Conservation (phyloP, 2,329 filamentous ascomycete genomes). For the Sclerotinia nivalis region DNA sequence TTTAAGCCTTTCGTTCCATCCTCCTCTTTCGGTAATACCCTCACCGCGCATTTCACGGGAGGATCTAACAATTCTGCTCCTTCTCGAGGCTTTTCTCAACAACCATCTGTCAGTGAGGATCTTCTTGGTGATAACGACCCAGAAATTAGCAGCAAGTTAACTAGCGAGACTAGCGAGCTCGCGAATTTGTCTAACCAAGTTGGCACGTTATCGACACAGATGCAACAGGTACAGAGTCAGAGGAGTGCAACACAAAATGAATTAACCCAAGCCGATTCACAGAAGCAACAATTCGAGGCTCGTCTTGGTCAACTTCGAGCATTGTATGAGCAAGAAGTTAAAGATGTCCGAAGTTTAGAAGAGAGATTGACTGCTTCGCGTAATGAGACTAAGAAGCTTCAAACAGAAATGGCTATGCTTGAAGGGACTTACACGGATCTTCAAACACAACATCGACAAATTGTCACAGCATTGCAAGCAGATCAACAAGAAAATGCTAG, state of each 20-base stretch:
- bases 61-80: slow-evolving; percentile 44
- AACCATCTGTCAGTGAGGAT: slow-evolving; percentile 67
- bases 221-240: slow-evolving; percentile 88
- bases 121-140: slow-evolving; percentile 88
- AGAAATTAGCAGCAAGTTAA: slow-evolving; percentile 84
- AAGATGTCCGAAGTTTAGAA: slow-evolving; percentile 80
- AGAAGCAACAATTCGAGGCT: slow-evolving; percentile 92
- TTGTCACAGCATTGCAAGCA: slow-evolving; percentile 71
- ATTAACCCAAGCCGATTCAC: slow-evolving; percentile 74
- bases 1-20: slow-evolving; percentile 94
- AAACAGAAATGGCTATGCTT: slow-evolving; percentile 79
- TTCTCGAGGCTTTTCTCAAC: slow-evolving; percentile 45
- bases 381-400: slow-evolving; percentile 79
- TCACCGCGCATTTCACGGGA: slow-evolving; percentile 77
- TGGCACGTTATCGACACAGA: slow-evolving; percentile 84
- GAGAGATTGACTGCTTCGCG: slow-evolving; percentile 76
- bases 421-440: slow-evolving; percentile 81
- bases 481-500: slow-evolving; percentile 86
- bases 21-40: slow-evolving; percentile 84
- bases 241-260: slow-evolving; percentile 78
- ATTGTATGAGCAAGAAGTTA: slow-evolving; percentile 91
- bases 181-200: slow-evolving; percentile 97
- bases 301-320: slow-evolving; percentile 81
- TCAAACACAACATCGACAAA: slow-evolving; percentile 77
- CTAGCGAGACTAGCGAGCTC: slow-evolving; percentile 85